Conservation (phyloP, 495 filamentous ascomycete genomes). For the Talaromyces nanjingensis region DNA sequence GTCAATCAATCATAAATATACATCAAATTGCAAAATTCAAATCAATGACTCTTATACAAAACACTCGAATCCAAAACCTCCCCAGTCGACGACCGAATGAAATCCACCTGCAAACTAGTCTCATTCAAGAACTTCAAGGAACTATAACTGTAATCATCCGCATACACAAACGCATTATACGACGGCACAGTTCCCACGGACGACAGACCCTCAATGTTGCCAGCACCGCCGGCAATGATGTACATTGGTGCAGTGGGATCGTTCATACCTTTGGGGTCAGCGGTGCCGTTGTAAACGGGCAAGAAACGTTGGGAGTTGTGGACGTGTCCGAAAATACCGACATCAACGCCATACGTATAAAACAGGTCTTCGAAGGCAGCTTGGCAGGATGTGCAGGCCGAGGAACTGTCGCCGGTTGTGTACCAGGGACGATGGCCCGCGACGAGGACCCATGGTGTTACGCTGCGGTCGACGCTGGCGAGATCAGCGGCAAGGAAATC, state of each 20-base stretch:
- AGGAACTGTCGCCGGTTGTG: conserved; percentile 24
- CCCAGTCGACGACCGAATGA: conserved; percentile 42
- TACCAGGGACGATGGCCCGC: conserved; percentile 60
- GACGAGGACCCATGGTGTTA: conserved; percentile 52
- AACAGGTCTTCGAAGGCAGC: conserved; percentile 51
- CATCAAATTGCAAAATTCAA: no score
- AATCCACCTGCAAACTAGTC: conserved; percentile 30
- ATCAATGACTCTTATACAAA: conserved; percentile 44
- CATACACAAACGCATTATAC: conserved; percentile 49
- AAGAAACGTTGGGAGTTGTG: conserved; percentile 48
- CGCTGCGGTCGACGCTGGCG: conserved; percentile 38
- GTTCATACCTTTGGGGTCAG: conserved; percentile 39
- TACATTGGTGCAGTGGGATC: conserved; percentile 52
- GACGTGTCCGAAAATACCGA: conserved; percentile 55
- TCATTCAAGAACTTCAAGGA: conserved; percentile 27
- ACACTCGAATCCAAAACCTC: conserved; percentile 43
- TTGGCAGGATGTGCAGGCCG: conserved; percentile 45
- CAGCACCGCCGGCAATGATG: conserved; percentile 41
- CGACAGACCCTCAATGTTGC: conserved; percentile 39
- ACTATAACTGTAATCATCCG: conserved; percentile 47
- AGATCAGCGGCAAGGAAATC: conserved; percentile 42
- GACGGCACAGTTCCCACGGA: conserved; percentile 31
- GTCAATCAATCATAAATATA: neutral
- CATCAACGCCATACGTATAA: conserved; percentile 53
- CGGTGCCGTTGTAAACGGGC: conserved; percentile 35